Evolutionary conservation across 306 rosid genomes (phyloP).

Genomic region (Ormosia emarginata): DNA sequence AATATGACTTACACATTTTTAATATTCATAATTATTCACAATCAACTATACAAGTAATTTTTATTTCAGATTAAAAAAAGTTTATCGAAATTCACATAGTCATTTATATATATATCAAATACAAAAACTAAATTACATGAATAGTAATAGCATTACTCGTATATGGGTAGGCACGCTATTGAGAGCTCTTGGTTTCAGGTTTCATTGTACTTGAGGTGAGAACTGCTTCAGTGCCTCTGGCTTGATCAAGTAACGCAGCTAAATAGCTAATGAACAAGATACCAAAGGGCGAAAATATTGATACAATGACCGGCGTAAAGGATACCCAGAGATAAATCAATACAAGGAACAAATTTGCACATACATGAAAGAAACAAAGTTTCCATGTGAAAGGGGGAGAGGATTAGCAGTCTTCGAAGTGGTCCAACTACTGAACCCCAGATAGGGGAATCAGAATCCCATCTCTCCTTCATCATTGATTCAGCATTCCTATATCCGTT

Average conservation of each 20-base stretch:
- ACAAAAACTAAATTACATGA: too few species aligned
- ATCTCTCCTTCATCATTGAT: slow-evolving; percentile 56
- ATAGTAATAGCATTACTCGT: too few species aligned
- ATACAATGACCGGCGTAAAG: background rate
- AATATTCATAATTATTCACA: background rate
- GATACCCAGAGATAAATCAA: slow-evolving; percentile 1
- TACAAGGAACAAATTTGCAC: slow-evolving; percentile 17
- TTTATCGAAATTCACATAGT: background rate
- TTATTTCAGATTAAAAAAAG: background rate
- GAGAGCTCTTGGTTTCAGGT: background rate
- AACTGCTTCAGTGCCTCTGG: background rate
- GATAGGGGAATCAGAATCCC: slow-evolving; percentile 61
- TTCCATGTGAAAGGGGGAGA: slow-evolving; percentile 48
- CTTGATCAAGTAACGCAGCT: background rate
- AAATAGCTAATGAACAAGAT: background rate
- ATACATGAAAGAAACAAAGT: slow-evolving; percentile 21
- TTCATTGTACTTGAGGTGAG: background rate
- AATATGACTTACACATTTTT: background rate
- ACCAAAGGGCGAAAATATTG: slow-evolving; percentile 4
- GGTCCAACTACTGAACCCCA: slow-evolving; percentile 50
- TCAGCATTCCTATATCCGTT: slow-evolving; percentile 50
- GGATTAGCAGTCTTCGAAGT: slow-evolving; percentile 43
- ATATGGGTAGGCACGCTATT: too few species aligned
- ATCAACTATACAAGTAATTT: background rate
- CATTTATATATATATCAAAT: background rate